Percentiles rank a stretch among this genome's conserved stretches.
Evolutionary conservation across 2,329 filamentous ascomycete species (phyloP).

Genomic region (Neonectria sp.): DNA sequence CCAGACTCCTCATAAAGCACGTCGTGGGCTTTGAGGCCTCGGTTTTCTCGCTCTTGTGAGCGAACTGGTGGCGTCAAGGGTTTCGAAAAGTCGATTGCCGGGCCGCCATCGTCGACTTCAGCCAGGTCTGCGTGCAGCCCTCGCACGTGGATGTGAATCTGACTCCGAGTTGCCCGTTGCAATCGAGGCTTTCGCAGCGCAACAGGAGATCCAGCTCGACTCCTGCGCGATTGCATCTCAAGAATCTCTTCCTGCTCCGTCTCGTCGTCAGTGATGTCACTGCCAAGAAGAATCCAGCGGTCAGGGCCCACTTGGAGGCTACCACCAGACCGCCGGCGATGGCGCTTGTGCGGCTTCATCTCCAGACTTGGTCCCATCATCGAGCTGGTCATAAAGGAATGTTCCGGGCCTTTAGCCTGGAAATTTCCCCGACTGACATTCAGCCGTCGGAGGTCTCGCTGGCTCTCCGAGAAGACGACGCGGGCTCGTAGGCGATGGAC

Average conservation of each 20-base stretch:
- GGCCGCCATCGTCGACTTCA: constrained; percentile 34
- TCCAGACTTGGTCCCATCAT: constrained; percentile 41
- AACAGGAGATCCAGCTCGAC: constrained; percentile 43
- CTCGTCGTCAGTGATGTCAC: constrained; percentile 60
- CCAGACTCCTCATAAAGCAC: constrained; percentile 24
- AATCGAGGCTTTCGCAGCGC: constrained; percentile 58
- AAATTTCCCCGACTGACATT: constrained; percentile 50
- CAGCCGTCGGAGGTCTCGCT: constrained; percentile 70
- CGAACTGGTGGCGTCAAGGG: constrained; percentile 47
- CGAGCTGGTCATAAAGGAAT: constrained; percentile 31
- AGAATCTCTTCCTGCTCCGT: constrained; percentile 61
- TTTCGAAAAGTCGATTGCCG: constrained; percentile 56
- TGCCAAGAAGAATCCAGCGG: constrained; percentile 55
- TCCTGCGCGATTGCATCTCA: constrained; percentile 57
- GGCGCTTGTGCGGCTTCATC: constrained; percentile 52
- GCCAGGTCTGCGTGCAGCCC: constrained; percentile 36
- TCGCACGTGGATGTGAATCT: constrained; percentile 51
- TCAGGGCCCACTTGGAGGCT: constrained; percentile 60
- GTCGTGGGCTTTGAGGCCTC: constrained; percentile 5
- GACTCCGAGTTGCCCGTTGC: constrained; percentile 59
- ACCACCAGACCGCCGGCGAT: constrained; percentile 66
- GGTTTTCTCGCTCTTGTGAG: background rate
- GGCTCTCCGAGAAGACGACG: constrained; percentile 78
- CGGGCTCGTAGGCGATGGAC: constrained; percentile 78
- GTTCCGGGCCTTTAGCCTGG: constrained; percentile 39